Percentiles rank a stretch among this genome's conserved stretches.
phyloP scores from a whole-genome alignment of 768 basidiomycete genomes.

The Neoboletus brunneissimus region DNA sequence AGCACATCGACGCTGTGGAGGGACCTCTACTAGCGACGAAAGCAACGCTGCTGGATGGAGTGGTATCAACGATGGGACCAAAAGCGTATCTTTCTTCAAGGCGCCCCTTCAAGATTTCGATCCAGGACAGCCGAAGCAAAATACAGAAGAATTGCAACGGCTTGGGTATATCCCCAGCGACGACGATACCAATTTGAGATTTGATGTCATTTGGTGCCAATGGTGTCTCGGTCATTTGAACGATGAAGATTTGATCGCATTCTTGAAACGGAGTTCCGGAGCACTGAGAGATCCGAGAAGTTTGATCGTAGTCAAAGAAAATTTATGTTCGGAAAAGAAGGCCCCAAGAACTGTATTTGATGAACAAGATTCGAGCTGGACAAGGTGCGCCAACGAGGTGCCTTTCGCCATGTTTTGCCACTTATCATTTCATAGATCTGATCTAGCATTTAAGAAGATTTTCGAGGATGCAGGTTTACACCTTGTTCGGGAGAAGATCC shows the following conservation, averaged over 20 bases:
- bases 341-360: constrained; percentile 67
- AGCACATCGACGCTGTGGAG: constrained; percentile 46
- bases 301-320: constrained; percentile 90
- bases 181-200: constrained; percentile 55
- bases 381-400: constrained; percentile 52
- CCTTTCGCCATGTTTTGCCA: neutral
- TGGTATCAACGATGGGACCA: constrained; percentile 59
- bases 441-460: constrained; percentile 72
- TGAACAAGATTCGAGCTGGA: constrained; percentile 85
- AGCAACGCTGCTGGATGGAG: constrained; percentile 48
- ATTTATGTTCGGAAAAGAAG: constrained; percentile 64
- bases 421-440: constrained; percentile 55
- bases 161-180: constrained; percentile 62
- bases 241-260: constrained; percentile 71
- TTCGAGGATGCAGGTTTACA: constrained; percentile 74
- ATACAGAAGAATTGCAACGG: constrained; percentile 53
- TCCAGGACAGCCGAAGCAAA: constrained; percentile 46
- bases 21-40: constrained; percentile 36
- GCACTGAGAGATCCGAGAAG: constrained; percentile 57
- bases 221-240: constrained; percentile 93
- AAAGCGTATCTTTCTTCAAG: constrained; percentile 77
- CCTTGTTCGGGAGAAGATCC: constrained; percentile 71
- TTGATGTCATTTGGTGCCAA: constrained; percentile 95
- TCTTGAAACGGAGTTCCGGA: constrained; percentile 61
- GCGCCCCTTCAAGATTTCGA: constrained; percentile 81